These are phyloP conservation scores for Geotrichum carabidarum DNA, from an alignment of 1,139 yeast genomes.

Conservation along the genomic window DNA sequence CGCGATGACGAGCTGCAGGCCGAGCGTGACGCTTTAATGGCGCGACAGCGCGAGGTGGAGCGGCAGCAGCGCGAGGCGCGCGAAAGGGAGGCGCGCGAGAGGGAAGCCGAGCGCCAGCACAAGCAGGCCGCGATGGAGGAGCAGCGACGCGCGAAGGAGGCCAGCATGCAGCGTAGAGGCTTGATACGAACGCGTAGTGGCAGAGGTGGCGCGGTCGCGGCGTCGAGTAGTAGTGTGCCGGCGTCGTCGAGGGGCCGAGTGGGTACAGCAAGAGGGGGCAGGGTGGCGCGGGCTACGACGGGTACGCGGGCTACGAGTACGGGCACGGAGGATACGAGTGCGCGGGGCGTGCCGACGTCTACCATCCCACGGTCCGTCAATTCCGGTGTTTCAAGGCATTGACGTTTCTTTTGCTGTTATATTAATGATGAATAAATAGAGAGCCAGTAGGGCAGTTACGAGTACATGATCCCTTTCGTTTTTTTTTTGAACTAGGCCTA, in stretches of 20 bases:
- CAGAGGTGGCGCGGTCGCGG: not conserved
- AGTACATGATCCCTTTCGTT: no score
- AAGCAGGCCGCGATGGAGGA: slow-evolving; percentile 18
- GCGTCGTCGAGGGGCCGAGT: not conserved
- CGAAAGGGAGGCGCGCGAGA: slow-evolving; percentile 24
- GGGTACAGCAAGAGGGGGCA: not conserved
- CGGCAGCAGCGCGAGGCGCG: slow-evolving; percentile 23
- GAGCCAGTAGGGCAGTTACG: not conserved
- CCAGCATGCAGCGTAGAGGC: not conserved
- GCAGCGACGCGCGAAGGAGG: slow-evolving; percentile 7
- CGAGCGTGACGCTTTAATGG: slow-evolving; percentile 24
- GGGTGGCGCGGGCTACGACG: not conserved
- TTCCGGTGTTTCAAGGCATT: slow-evolving; percentile 7
- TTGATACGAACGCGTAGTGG: not conserved
- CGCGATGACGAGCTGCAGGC: slow-evolving; percentile 29
- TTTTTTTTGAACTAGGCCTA: no score
- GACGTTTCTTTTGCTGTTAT: not conserved
- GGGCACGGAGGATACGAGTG: not conserved
- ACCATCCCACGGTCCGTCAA: slow-evolving; percentile 12
- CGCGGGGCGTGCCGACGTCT: slow-evolving; percentile 1
- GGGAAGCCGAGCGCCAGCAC: slow-evolving; percentile 21
- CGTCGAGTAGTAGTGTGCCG: not conserved
- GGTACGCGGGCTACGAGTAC: not conserved
- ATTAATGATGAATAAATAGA: not conserved
- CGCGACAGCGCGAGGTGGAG: slow-evolving; percentile 26